Percentiles rank a stretch among this genome's conserved stretches.
Evolutionary conservation across 176 grass and related monocot species (phyloP).

Genomic region (Puya raimondii): DNA sequence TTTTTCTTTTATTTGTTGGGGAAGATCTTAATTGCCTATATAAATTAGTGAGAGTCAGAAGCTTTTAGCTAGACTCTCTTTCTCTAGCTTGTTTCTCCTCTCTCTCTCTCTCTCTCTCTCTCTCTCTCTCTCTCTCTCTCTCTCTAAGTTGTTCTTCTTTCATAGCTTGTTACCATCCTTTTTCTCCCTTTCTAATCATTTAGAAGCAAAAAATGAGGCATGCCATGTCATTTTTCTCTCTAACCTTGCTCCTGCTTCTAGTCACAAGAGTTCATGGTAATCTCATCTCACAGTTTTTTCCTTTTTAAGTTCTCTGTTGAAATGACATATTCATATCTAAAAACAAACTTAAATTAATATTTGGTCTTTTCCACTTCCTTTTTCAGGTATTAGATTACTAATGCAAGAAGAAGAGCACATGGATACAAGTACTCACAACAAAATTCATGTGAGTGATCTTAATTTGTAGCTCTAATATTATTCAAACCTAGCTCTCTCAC

Average conservation of each 20-base stretch:
- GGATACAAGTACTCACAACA: slow-evolving; percentile 17
- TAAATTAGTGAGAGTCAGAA: slow-evolving; percentile 33
- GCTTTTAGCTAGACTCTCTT: slow-evolving; percentile 11
- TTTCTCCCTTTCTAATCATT: too few relatives aligned
- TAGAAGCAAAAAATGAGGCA: slow-evolving; percentile 42
- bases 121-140: not conserved
- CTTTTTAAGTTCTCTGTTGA: not conserved
- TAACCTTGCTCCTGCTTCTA: slow-evolving; percentile 43
- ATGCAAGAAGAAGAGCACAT: slow-evolving; percentile 24
- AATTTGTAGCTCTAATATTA: not conserved
- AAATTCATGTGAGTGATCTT: slow-evolving; percentile 27
- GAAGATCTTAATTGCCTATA: slow-evolving; percentile 20
- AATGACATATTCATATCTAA: not conserved
- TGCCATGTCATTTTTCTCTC: slow-evolving; percentile 24
- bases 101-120: slow-evolving; percentile 19
- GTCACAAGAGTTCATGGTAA: slow-evolving; percentile 53
- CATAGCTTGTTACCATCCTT: slow-evolving; percentile 1
- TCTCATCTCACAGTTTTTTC: slow-evolving; percentile 3
- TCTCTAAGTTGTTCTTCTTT: not conserved
- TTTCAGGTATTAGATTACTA: slow-evolving; percentile 46
- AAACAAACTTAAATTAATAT: not conserved
- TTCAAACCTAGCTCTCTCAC: too few relatives aligned
- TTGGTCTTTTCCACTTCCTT: not conserved
- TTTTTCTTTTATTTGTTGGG: not conserved
- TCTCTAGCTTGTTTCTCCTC: not conserved